These are phyloP conservation scores for Vigna unguiculata DNA, from an alignment of 306 rosid genomes.

Conservation along the genomic window DNA sequence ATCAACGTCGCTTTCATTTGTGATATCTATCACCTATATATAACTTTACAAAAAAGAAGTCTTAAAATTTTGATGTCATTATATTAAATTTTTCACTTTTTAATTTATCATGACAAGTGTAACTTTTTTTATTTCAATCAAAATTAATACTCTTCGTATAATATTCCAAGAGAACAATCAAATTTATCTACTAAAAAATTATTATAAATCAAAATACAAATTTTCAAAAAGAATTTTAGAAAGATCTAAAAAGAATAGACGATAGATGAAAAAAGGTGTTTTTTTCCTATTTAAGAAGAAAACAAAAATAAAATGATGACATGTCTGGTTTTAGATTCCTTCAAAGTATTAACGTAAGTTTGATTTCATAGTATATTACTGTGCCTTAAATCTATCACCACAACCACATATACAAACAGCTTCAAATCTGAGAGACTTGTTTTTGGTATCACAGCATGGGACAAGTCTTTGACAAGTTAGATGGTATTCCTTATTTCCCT, in stretches of 20 bases:
- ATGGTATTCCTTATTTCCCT: conserved; percentile 49
- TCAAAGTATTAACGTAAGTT: background rate
- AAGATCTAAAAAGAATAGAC: too few species aligned
- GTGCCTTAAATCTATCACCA: background rate
- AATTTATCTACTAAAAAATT: too few species aligned
- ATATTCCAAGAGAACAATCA: too few species aligned
- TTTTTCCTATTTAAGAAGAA: background rate
- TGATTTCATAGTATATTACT: background rate
- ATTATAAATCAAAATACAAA: too few species aligned
- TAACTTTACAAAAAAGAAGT: too few species aligned
- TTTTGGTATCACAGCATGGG: conserved; percentile 54
- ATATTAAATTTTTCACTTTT: too few species aligned
- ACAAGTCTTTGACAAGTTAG: conserved; percentile 58
- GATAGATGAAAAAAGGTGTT: background rate
- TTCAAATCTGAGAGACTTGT: background rate
- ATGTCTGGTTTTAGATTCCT: background rate
- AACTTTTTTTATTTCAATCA: too few species aligned
- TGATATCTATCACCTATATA: too few species aligned
- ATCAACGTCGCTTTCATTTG: too few species aligned
- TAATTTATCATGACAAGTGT: background rate
- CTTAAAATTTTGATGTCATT: too few species aligned
- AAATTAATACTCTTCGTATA: too few species aligned
- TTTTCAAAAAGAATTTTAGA: too few species aligned
- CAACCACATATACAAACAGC: background rate
- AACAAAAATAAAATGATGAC: background rate